phyloP scores from a whole-genome alignment of 106 monocot genomes.

The Posidonia australis region DNA sequence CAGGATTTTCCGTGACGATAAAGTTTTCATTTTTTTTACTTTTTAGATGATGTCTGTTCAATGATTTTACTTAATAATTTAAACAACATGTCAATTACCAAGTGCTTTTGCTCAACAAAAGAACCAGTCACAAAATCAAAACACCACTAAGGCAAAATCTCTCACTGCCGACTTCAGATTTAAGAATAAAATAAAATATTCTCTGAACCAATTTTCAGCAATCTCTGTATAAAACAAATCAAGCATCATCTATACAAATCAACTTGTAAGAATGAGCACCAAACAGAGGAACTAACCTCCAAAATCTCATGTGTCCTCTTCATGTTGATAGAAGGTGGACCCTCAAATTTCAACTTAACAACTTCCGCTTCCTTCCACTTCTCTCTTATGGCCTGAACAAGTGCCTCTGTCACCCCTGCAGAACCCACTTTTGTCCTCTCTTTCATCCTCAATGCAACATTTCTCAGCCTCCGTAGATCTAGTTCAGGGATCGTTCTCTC shows the following conservation, averaged over 20 bases:
- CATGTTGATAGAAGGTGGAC: constrained; percentile 67
- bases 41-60: no score
- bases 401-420: constrained; percentile 60
- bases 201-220: no score
- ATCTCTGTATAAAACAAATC: not conserved
- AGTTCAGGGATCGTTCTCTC: constrained; percentile 75
- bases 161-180: no score
- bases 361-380: constrained; percentile 82
- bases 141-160: no score
- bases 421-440: constrained; percentile 80
- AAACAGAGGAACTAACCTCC: constrained; percentile 41
- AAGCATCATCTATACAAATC: not conserved
- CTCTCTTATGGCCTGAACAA: constrained; percentile 59
- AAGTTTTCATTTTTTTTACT: no score
- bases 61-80: no score
- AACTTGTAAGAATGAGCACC: not conserved
- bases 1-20: no score
- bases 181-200: no score
- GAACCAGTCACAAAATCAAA: no score
- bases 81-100: no score
- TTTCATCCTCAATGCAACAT: constrained; percentile 71
- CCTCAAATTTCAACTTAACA: constrained; percentile 75
- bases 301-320: constrained; percentile 70
- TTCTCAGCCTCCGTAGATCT: constrained; percentile 69
- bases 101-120: no score